A percentile compares a stretch with the other conserved stretches of the same genome.
Conservation (phyloP, 805 yeast species). For the Hanseniaspora pseudoguilliermondii region DNA sequence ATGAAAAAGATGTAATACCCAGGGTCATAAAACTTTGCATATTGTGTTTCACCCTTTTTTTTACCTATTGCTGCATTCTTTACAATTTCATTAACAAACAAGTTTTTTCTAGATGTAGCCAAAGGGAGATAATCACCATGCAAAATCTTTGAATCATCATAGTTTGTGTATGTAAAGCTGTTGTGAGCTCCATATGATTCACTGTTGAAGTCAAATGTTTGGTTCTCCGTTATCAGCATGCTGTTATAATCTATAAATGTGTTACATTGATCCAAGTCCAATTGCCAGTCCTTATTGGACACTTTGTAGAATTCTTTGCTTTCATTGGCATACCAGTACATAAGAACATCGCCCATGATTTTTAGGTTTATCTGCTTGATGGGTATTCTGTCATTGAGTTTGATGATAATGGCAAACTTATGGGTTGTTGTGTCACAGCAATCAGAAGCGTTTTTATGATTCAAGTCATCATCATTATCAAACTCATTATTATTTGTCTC, state of each 20-base stretch:
- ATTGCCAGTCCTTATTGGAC: constrained; percentile 38
- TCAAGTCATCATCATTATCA: neutral
- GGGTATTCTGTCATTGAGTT: constrained; percentile 31
- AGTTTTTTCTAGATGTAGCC: constrained; percentile 10
- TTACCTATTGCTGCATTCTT: constrained; percentile 1
- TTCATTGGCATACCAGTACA: constrained; percentile 44
- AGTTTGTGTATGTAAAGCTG: constrained; percentile 14
- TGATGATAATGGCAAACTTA: constrained; percentile 40
- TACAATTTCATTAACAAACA: constrained; percentile 1
- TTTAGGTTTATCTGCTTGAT: constrained; percentile 32
- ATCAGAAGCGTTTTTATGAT: constrained; percentile 21
- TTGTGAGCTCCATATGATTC: constrained; percentile 10
- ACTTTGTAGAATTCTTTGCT: constrained; percentile 37
- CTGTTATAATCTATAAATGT: constrained; percentile 4
- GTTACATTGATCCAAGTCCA: constrained; percentile 16
- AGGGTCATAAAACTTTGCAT: constrained; percentile 30
- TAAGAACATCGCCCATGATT: constrained; percentile 33
- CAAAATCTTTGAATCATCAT: constrained; percentile 15
- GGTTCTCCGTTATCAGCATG: constrained; percentile 1
- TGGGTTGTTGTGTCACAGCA: constrained; percentile 34
- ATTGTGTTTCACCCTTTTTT: constrained; percentile 3
- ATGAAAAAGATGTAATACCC: constrained; percentile 60
- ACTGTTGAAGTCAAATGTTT: neutral
- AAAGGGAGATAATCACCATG: constrained; percentile 16
- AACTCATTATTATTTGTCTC: neutral